Percentiles rank a stretch among this genome's conserved stretches.
Conservation (phyloP, 805 yeast species). For the Spathaspora gorwiae region DNA sequence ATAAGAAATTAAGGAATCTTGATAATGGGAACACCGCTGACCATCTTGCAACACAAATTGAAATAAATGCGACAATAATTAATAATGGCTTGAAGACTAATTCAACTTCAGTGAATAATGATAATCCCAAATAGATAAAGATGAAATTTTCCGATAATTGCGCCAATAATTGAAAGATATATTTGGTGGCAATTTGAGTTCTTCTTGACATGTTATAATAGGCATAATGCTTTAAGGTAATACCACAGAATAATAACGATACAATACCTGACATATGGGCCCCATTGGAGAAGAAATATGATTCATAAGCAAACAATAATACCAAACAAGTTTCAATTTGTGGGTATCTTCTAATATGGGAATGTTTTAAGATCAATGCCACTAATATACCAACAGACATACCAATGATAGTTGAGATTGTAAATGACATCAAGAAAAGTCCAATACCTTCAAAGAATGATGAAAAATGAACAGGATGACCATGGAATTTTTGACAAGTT, state of each 20-base stretch:
- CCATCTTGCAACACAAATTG: conserved; percentile 94
- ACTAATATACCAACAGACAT: conserved; percentile 81
- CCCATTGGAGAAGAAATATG: conserved; percentile 96
- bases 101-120: conserved; percentile 93
- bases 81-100: conserved; percentile 89
- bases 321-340: conserved; percentile 94
- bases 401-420: conserved; percentile 87
- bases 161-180: conserved; percentile 89
- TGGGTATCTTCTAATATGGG: conserved; percentile 91
- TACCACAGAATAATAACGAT: conserved; percentile 90
- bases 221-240: conserved; percentile 94
- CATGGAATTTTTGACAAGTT: conserved; percentile 95
- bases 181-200: conserved; percentile 94
- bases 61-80: conserved; percentile 83
- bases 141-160: conserved; percentile 95
- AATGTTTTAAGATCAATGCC: conserved; percentile 85
- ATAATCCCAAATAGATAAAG: conserved; percentile 89
- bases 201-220: conserved; percentile 96
- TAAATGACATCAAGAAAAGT: conserved; percentile 86
- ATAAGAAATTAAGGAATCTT: conserved; percentile 73
- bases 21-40: conserved; percentile 95
- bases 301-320: conserved; percentile 85
- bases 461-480: conserved; percentile 64
- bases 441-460: conserved; percentile 93
- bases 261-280: conserved; percentile 99